Base-by-base conservation (phyloP, 2,329 filamentous ascomycete species). In the Raffaelea ambrosiae region DNA sequence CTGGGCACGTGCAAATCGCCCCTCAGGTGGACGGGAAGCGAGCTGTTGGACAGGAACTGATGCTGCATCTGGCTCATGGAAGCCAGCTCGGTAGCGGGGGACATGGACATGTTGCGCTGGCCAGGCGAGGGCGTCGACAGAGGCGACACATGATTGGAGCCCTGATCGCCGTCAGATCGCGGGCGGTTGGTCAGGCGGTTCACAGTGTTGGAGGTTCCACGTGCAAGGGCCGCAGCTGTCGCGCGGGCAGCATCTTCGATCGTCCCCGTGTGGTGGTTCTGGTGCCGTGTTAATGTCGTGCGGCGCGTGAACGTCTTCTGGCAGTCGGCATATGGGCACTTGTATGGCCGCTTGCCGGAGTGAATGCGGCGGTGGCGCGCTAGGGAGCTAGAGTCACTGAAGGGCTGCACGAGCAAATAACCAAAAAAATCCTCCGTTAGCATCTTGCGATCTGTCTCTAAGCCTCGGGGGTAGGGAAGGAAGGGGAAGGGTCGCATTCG, bases 251-350 rank as follows among this genome's bases (percentile, higher is more conserved):
- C 88, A 65, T 97, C 91, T 64, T 96, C 91, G 16, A 96, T 86
- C 0, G 90, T 96, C 39, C 91, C 93, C 19, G 86, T 94, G 65
- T 97, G 93, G 59, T 95, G 88, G 58, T 95, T 95, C 67, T 96
- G 89, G 63, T 98, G 93, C 44, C 93, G 82, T 2, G 91, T 98
- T 52, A 98, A 73, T 3, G 93, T 97, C 1, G 93, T 97, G 54
- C 91, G 85, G 49, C 93, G 84, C 10, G 93, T 98, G 61, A 98
- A 98, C 0, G 91, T 97, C 76, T 97, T 97, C 63, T 97, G 90
- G 66, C 93, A 98, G 64, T 96, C 90, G 51, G 89, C 90, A 59
- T 93, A 97, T 1, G 90, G 90, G 68, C 93, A 98, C 66, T 95
- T 95, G 73, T 97, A 98, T 1, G 93, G 93, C 44, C 93, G 79